phyloP scores from a whole-genome alignment of 148 eudicot species.

The Chenopodium album region DNA sequence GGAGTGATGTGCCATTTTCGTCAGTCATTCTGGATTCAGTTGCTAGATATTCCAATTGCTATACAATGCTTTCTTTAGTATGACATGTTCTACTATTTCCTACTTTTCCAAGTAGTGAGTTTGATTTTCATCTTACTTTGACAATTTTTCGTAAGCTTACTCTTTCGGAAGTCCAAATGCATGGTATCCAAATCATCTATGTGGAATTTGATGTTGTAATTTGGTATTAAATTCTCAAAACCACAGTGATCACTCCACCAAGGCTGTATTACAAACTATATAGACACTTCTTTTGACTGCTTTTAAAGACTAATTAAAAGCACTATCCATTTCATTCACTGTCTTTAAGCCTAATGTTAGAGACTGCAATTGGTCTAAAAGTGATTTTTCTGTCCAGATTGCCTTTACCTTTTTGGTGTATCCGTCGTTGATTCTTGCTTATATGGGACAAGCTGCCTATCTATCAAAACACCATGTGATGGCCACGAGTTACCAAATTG shows the following conservation, averaged over 20 bases:
- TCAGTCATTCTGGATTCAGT: not conserved
- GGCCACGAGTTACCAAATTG: slow-evolving; percentile 49
- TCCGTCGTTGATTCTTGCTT: slow-evolving; percentile 90
- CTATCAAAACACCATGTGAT: slow-evolving; percentile 71
- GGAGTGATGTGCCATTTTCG: not conserved
- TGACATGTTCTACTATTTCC: not conserved
- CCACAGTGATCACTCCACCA: not conserved
- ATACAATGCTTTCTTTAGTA: too few species aligned
- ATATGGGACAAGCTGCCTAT: slow-evolving; percentile 99
- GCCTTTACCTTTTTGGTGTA: slow-evolving; percentile 85
- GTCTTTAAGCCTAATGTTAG: not conserved
- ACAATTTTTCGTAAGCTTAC: not conserved
- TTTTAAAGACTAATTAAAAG: not conserved
- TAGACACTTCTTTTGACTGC: not conserved
- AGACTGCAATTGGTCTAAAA: not conserved
- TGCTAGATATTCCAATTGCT: not conserved
- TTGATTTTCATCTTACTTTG: not conserved
- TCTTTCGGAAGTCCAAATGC: not conserved
- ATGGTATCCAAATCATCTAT: not conserved
- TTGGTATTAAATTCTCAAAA: not conserved
- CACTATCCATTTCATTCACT: not conserved
- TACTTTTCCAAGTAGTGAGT: not conserved
- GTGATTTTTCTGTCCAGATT: slow-evolving; percentile 40
- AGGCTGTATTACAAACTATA: not conserved
- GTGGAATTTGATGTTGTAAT: not conserved